Evolutionary conservation across 1,284 basidiomycete species (phyloP).

Genomic region (Boletus albobrunnescens): DNA sequence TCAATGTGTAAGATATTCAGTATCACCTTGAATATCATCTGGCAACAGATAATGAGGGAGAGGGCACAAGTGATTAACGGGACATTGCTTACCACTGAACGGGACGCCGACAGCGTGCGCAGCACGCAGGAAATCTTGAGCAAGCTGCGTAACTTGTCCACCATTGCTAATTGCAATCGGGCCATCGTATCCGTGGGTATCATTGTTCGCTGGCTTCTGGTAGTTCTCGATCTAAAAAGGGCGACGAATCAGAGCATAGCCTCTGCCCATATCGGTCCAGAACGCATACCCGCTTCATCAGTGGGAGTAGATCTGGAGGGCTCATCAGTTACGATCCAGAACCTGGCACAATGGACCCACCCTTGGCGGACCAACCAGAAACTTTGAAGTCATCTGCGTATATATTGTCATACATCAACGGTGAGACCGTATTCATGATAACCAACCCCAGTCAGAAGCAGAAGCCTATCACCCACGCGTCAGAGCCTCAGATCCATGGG

Average conservation of each 20-base stretch:
- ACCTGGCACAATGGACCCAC: slow-evolving; percentile 32
- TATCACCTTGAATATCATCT: slow-evolving; percentile 61
- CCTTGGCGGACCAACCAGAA: slow-evolving; percentile 62
- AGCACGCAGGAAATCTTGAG: slow-evolving; percentile 67
- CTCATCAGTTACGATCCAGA: background rate
- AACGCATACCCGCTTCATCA: slow-evolving; percentile 60
- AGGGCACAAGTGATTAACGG: background rate
- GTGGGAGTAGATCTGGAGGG: slow-evolving; percentile 55
- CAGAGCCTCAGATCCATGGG: background rate
- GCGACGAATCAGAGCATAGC: background rate
- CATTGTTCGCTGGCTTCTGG: slow-evolving; percentile 58
- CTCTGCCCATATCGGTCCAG: background rate
- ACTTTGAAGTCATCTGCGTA: slow-evolving; percentile 66
- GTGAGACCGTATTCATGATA: background rate
- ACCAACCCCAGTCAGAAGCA: slow-evolving; percentile 65
- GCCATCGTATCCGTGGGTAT: slow-evolving; percentile 65
- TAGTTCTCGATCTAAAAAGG: slow-evolving; percentile 61
- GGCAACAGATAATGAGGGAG: background rate
- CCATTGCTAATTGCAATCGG: slow-evolving; percentile 70
- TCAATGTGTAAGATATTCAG: background rate
- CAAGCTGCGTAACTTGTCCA: slow-evolving; percentile 56
- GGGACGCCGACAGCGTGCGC: slow-evolving; percentile 60
- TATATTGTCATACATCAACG: background rate
- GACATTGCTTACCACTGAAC: slow-evolving; percentile 50
- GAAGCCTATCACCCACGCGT: slow-evolving; percentile 43